Evolutionary conservation across 148 eudicot species (phyloP).

Genomic region (Camellia sinensis): DNA sequence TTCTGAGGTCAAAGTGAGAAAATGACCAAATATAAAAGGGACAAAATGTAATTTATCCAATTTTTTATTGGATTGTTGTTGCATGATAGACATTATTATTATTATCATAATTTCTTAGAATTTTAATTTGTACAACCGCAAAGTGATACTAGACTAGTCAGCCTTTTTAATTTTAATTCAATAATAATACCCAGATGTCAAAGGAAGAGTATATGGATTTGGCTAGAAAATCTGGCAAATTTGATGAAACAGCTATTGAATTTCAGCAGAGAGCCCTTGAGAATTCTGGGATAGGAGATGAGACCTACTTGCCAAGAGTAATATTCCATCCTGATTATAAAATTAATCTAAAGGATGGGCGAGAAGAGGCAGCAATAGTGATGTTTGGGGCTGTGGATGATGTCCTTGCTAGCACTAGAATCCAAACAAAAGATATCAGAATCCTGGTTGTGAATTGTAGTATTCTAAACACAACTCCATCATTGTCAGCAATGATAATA

Average conservation of each 20-base stretch:
- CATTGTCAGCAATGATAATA: conserved; percentile 75
- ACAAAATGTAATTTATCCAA: no score
- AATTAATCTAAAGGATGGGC: conserved; percentile 41
- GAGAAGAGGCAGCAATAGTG: conserved; percentile 65
- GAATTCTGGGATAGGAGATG: conserved; percentile 70
- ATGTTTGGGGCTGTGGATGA: conserved; percentile 69
- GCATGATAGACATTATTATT: no score
- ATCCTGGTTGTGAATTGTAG: conserved; percentile 72
- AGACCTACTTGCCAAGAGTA: conserved; percentile 64
- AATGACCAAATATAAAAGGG: no score
- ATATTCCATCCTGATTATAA: conserved; percentile 41
- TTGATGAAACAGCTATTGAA: conserved; percentile 36
- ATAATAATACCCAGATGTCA: conserved; percentile 39
- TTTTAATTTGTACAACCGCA: no score
- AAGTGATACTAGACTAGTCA: no score
- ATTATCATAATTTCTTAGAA: no score
- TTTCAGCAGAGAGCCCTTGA: conserved; percentile 50
- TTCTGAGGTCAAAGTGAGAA: no score
- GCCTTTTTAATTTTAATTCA: no score
- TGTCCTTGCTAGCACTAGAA: conserved; percentile 43
- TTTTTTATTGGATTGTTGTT: no score
- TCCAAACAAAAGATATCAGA: conserved; percentile 45
- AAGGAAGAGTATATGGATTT: conserved; percentile 55
- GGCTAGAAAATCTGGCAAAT: conserved; percentile 73
- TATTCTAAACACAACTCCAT: conserved; percentile 69